A percentile compares a stretch with the other conserved stretches of the same genome.
Conservation (phyloP, 768 basidiomycete genomes). For the Leccinum variicolor region DNA sequence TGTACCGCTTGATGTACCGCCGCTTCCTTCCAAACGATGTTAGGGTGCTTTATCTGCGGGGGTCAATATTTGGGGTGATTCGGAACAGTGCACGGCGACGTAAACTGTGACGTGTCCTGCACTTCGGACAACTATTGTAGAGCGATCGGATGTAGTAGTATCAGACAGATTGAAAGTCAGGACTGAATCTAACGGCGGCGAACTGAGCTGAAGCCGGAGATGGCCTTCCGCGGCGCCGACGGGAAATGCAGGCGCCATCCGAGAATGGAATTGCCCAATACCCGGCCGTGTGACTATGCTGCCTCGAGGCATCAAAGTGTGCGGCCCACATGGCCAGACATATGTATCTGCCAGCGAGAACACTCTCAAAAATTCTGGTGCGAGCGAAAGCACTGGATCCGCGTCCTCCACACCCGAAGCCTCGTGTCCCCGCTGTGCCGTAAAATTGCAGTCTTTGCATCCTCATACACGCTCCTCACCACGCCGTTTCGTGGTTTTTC, state of each 20-base stretch:
- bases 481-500: constrained; percentile 27
- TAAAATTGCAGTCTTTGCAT: constrained; percentile 8
- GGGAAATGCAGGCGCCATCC: background rate
- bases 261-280: background rate
- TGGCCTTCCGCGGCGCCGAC: background rate
- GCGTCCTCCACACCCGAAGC: constrained; percentile 11
- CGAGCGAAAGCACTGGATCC: constrained; percentile 21
- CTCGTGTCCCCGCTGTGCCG: constrained; percentile 27
- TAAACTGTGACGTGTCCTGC: background rate
- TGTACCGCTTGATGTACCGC: no score
- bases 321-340: background rate
- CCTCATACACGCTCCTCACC: constrained; percentile 24
- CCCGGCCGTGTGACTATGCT: background rate
- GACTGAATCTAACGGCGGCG: background rate
- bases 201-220: background rate
- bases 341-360: constrained; percentile 9
- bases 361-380: constrained; percentile 8
- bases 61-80: background rate
- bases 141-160: background rate
- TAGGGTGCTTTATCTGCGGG: no score
- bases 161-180: background rate
- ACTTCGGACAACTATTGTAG: background rate
- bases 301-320: constrained; percentile 25
- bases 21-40: no score
- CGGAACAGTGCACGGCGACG: background rate